phyloP scores from a whole-genome alignment of 345 rosid species.

The Lepidium aucheri region DNA sequence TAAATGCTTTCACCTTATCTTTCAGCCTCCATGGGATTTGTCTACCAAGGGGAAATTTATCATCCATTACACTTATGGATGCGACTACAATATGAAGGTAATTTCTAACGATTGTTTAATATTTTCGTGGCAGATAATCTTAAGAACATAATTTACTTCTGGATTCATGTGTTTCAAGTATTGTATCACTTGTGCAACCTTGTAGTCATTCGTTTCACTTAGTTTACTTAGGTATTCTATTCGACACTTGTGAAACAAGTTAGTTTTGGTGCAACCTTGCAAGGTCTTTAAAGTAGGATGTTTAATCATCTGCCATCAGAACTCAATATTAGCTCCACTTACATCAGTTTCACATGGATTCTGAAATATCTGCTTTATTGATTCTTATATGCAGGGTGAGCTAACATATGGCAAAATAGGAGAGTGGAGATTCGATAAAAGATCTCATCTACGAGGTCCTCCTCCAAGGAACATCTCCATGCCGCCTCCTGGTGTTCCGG shows the following conservation, averaged over 20 bases:
- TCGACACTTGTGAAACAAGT: not conserved
- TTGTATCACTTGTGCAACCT: not conserved
- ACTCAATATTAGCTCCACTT: not conserved
- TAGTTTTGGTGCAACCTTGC: not conserved
- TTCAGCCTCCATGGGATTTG: constrained; percentile 98
- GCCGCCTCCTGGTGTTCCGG: constrained; percentile 93
- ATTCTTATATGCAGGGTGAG: constrained; percentile 47
- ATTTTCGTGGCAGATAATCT: not conserved
- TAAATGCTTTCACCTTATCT: constrained; percentile 8
- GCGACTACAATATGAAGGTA: constrained; percentile 90
- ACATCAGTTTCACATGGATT: not conserved
- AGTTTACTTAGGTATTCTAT: not conserved
- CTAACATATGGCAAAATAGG: constrained; percentile 82
- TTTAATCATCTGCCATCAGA: not conserved
- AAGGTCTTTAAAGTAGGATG: not conserved
- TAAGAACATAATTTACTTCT: not conserved
- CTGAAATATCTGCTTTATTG: not conserved
- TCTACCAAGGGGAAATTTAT: constrained; percentile 63
- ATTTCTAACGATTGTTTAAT: not conserved
- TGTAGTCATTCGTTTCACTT: not conserved
- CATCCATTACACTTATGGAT: constrained; percentile 93
- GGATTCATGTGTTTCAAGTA: not conserved
- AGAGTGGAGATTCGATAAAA: constrained; percentile 95
- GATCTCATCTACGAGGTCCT: constrained; percentile 72
- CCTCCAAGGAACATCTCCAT: constrained; percentile 65